These are phyloP conservation scores for Penicillium janthinellum DNA, from an alignment of 2,329 filamentous ascomycete species.

Conservation along the genomic window DNA sequence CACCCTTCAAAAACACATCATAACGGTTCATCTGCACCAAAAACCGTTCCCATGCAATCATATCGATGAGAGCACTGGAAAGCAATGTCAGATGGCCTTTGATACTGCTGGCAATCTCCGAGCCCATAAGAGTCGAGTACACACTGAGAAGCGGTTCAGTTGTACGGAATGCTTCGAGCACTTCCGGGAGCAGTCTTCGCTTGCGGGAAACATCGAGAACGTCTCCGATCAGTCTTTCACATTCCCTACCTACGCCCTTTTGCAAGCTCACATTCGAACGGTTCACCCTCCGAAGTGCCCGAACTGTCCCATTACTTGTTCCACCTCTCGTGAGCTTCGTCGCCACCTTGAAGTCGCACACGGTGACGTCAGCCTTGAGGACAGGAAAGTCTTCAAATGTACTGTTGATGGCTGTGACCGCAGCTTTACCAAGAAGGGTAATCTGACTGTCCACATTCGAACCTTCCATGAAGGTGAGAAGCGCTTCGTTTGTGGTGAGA, in stretches of 20 bases:
- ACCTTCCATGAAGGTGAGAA: conserved; percentile 72
- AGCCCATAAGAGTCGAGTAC: conserved; percentile 69
- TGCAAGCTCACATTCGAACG: conserved; percentile 72
- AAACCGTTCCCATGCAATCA: conserved; percentile 72
- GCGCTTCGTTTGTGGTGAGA: conserved; percentile 76
- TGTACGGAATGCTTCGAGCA: conserved; percentile 70
- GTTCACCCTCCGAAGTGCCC: conserved; percentile 73
- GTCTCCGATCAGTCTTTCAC: conserved; percentile 46
- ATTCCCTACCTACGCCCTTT: conserved; percentile 71
- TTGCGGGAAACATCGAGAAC: conserved; percentile 23
- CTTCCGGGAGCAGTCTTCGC: conserved; percentile 41
- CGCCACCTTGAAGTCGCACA: conserved; percentile 79
- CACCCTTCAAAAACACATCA: conserved; percentile 80
- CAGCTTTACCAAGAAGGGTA: conserved; percentile 80
- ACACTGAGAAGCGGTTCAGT: conserved; percentile 71
- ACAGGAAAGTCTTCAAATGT: conserved; percentile 68
- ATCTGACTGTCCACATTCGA: conserved; percentile 76
- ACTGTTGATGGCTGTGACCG: conserved; percentile 69
- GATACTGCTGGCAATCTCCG: conserved; percentile 71
- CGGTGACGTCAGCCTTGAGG: conserved; percentile 59
- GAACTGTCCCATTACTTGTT: conserved; percentile 71
- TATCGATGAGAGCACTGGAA: conserved; percentile 53
- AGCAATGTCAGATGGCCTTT: conserved; percentile 68
- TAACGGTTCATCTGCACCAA: conserved; percentile 70
- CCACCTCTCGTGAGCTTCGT: conserved; percentile 67